Evolutionary conservation across 345 rosid genomes (phyloP), one percentile per base, ranked within the genome.

Genomic region (Gossypium longicalyx): DNA sequence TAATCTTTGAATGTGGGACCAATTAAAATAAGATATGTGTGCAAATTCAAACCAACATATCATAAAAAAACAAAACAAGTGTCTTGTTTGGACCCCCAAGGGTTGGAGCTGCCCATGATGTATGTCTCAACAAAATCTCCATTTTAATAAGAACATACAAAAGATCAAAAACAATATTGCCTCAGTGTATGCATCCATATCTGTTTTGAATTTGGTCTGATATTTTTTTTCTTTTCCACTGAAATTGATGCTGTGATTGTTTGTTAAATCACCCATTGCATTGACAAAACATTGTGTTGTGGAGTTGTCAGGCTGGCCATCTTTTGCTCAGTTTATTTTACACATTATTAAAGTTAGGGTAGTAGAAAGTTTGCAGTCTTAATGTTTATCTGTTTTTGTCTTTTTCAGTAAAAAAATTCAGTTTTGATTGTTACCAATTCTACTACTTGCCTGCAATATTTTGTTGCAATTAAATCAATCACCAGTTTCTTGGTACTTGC

Each of bases 301-400:
- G 80, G 83, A 60, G 56, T 45, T 84, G 83, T 80, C 83, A 80
- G 85, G 69, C 77, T 71, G 77, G 78, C 80, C 87, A 84, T 80
- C 45, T 75, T 78, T 66, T 81, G 69, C 63, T 68, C 78, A 48
- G 34, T 67, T 34, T 43, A 61, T 71, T 58, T 56, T 47, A 70
- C 64, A 66, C 72, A 76, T 64, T 74, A 74, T 76, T 79, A 67
- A 57, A 71, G 25, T 60, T 22, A 3, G 60, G 2, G 53, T 34
- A 53, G 45, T 8, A 3, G 17, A 16, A 80, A 62, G 60, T 71
- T 25, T 80, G 63, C 75, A 74, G 70, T 58, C 58, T 73, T 2
- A 60, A 16, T 52, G 54, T 73, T 62, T 23, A 72, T 76, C 38
- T 23, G 34, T 58, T 58, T 2, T 48, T 48, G 65, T 76, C 69